Conservation (phyloP, 768 basidiomycete species). For the Mycena leptocephala region DNA sequence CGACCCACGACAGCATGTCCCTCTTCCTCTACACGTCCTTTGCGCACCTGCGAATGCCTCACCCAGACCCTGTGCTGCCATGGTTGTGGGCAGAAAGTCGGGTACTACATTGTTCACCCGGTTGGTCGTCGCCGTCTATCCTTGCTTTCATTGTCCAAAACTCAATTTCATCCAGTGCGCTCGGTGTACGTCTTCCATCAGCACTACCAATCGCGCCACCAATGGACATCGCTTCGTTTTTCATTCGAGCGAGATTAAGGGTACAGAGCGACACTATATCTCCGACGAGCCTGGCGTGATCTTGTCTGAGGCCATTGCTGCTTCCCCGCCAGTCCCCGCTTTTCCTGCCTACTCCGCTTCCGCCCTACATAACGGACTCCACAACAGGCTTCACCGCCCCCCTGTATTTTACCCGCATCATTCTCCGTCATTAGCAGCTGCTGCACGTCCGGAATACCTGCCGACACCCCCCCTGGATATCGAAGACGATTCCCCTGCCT, state of each 20-base stretch:
- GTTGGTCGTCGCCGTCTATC: conserved; percentile 48
- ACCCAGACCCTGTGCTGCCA: conserved; percentile 89
- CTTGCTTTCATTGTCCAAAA: background rate
- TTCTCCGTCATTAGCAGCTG: conserved; percentile 46
- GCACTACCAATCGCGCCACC: conserved; percentile 77
- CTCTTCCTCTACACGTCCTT: conserved; percentile 51
- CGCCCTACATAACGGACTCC: conserved; percentile 25
- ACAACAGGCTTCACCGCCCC: conserved; percentile 19
- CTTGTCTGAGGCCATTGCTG: conserved; percentile 52
- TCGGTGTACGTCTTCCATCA: conserved; percentile 82
- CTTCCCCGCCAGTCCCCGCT: conserved; percentile 22
- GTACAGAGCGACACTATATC: conserved; percentile 77
- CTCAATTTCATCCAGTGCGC: conserved; percentile 61
- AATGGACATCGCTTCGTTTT: conserved; percentile 93
- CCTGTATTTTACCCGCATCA: conserved; percentile 34
- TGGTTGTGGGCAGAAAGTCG: conserved; percentile 81
- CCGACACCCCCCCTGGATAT: conserved; percentile 59
- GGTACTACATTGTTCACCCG: conserved; percentile 87
- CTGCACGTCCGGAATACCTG: conserved; percentile 50
- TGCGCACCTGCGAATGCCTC: conserved; percentile 85
- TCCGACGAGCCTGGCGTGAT: conserved; percentile 76
- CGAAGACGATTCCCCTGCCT: conserved; percentile 46
- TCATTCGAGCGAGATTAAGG: conserved; percentile 79
- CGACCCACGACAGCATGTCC: conserved; percentile 55
- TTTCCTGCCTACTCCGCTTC: conserved; percentile 37